These are phyloP conservation scores for Tillandsia fasciculata DNA, from an alignment of 176 grass and related monocot species.

Conservation along the genomic window DNA sequence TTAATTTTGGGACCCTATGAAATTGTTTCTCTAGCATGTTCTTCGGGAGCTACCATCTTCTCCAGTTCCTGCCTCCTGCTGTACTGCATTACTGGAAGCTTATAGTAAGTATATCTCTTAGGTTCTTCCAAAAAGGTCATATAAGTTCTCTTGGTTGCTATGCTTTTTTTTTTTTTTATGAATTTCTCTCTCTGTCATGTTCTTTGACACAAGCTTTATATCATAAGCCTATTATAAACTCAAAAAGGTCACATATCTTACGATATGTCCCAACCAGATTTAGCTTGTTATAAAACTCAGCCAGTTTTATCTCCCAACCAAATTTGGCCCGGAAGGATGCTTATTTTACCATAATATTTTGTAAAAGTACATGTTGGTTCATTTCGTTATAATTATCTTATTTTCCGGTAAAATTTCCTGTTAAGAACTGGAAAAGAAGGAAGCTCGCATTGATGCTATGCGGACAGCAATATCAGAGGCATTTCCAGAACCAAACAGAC, in stretches of 20 bases:
- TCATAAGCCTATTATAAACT: too few species aligned
- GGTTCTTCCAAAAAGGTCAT: conserved; percentile 13
- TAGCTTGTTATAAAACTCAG: too few species aligned
- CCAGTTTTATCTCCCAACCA: too few species aligned
- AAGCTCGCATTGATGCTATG: conserved; percentile 88
- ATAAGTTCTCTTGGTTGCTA: not conserved
- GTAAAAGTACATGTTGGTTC: not conserved
- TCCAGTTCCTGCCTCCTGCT: conserved; percentile 95
- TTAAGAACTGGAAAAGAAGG: conserved; percentile 69
- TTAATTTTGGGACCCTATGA: conserved; percentile 10
- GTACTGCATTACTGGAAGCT: conserved; percentile 95
- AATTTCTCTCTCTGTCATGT: not conserved
- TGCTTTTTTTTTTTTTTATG: not conserved
- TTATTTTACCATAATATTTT: too few species aligned
- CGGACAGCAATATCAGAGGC: conserved; percentile 78
- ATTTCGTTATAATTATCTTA: conserved; percentile 17
- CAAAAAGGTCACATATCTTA: too few species aligned
- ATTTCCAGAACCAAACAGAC: conserved; percentile 90
- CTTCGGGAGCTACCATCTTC: conserved; percentile 93
- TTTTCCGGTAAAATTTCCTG: conserved; percentile 20
- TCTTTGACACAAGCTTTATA: too few species aligned
- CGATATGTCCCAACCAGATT: too few species aligned
- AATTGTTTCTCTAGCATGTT: conserved; percentile 61
- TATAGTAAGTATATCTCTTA: conserved; percentile 54
- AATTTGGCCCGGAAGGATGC: too few species aligned